phyloP scores from a whole-genome alignment of 225 moss, liverwort and hornwort species.

The Marchantia paleacea region DNA sequence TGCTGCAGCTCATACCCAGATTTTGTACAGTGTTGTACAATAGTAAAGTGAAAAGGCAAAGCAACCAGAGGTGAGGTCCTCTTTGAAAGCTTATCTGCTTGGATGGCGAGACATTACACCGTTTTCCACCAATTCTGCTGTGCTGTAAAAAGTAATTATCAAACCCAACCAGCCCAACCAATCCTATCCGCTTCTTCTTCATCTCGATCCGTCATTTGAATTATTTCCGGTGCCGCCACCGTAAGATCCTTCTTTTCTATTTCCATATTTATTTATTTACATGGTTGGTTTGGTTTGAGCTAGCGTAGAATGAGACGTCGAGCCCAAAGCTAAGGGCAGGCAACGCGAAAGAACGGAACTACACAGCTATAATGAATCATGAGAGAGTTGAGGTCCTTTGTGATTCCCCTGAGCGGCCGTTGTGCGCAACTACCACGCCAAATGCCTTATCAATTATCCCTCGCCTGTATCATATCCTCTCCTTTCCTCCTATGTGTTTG shows the following conservation, averaged over 20 bases:
- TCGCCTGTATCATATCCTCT: constrained; percentile 8
- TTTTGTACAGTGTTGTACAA: constrained; percentile 10
- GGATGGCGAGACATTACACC: background rate
- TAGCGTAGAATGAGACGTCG: background rate
- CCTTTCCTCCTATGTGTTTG: background rate
- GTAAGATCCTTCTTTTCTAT: background rate
- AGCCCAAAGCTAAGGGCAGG: background rate
- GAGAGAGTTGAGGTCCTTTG: constrained; percentile 1
- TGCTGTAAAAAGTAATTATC: background rate
- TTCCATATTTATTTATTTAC: background rate
- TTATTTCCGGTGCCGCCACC: background rate
- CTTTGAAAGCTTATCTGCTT: constrained; percentile 11
- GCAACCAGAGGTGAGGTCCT: background rate
- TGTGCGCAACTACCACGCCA: constrained; percentile 10
- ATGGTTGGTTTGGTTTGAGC: background rate
- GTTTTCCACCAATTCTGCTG: constrained; percentile 2
- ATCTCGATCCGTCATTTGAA: background rate
- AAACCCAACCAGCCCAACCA: background rate
- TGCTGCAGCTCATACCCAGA: background rate
- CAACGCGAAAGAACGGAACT: background rate
- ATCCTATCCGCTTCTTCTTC: background rate
- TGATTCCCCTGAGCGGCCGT: constrained; percentile 2
- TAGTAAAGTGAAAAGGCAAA: constrained; percentile 9
- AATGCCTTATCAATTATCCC: constrained; percentile 13
- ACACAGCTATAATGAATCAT: constrained; percentile 1